Conservation (phyloP, 495 filamentous ascomycete species). For the Parathielavia hyrcaniae region DNA sequence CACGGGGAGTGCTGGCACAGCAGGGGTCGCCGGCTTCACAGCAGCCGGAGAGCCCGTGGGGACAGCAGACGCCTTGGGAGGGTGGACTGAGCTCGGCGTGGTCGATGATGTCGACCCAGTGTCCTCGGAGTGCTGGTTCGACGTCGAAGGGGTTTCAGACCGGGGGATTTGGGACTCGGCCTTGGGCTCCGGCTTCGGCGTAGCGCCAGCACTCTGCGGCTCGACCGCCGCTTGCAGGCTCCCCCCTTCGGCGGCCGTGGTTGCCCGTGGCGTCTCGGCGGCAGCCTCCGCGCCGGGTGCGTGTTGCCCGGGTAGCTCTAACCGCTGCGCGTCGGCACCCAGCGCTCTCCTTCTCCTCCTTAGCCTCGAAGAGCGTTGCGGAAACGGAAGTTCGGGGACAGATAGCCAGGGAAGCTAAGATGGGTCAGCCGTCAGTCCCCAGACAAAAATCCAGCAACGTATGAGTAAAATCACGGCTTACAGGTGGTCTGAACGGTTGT, state of each 20-base stretch:
- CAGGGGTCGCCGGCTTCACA: conserved; percentile 48
- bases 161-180: conserved; percentile 31
- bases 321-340: conserved; percentile 26
- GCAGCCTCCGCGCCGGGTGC: conserved; percentile 13
- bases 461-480: conserved; percentile 39
- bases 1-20: conserved; percentile 62
- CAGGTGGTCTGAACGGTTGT: conserved; percentile 55
- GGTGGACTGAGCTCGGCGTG: conserved; percentile 57
- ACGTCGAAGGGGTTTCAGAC: conserved; percentile 62
- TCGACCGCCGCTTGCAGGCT: conserved; percentile 14
- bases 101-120: conserved; percentile 62
- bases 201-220: conserved; percentile 28
- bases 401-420: conserved; percentile 78
- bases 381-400: conserved; percentile 59
- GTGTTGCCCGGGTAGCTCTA: conserved; percentile 34
- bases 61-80: conserved; percentile 32
- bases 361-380: conserved; percentile 40
- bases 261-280: conserved; percentile 1
- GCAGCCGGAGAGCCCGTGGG: conserved; percentile 25
- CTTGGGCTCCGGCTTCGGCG: conserved; percentile 21
- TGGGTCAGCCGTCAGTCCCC: conserved; percentile 17
- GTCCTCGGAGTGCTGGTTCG: conserved; percentile 58
- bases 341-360: conserved; percentile 34
- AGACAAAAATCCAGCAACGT: not conserved
- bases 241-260: conserved; percentile 13